Conservation (phyloP, 257 asterid genomes). For the Coffea eugenioides region DNA sequence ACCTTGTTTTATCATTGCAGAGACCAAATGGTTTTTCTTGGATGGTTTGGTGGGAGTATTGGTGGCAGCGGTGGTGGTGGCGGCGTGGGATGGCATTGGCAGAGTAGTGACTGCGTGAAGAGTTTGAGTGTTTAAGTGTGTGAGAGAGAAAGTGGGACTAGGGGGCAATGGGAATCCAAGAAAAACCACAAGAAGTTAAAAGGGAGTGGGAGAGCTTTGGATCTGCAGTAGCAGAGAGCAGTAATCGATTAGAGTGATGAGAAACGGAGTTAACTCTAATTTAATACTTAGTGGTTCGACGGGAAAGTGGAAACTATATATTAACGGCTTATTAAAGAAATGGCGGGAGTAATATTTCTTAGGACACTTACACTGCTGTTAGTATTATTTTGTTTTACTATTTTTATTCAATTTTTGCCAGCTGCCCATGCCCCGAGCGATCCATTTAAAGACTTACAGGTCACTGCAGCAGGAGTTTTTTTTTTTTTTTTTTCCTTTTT, state of each 20-base stretch:
- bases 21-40: slow-evolving; percentile 47
- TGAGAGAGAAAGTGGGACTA: slow-evolving; percentile 17
- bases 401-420: no score
- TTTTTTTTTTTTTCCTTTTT: no score
- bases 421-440: no score
- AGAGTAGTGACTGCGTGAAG: background rate
- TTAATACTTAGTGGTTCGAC: background rate
- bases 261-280: background rate
- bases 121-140: slow-evolving; percentile 22
- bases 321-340: slow-evolving; percentile 17
- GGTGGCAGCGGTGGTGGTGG: slow-evolving; percentile 10
- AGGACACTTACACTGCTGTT: no score
- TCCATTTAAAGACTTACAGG: no score
- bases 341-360: slow-evolving; percentile 12
- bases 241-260: background rate
- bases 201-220: slow-evolving; percentile 20
- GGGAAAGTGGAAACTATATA: background rate
- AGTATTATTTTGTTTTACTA: no score
- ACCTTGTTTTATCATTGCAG: slow-evolving; percentile 89
- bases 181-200: background rate
- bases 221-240: slow-evolving; percentile 26
- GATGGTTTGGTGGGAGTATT: slow-evolving; percentile 37
- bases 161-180: slow-evolving; percentile 21
- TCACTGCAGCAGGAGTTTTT: no score
- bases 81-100: slow-evolving; percentile 17